phyloP scores from a whole-genome alignment of 2,329 filamentous ascomycete species.

The Fusarium goolgardi region DNA sequence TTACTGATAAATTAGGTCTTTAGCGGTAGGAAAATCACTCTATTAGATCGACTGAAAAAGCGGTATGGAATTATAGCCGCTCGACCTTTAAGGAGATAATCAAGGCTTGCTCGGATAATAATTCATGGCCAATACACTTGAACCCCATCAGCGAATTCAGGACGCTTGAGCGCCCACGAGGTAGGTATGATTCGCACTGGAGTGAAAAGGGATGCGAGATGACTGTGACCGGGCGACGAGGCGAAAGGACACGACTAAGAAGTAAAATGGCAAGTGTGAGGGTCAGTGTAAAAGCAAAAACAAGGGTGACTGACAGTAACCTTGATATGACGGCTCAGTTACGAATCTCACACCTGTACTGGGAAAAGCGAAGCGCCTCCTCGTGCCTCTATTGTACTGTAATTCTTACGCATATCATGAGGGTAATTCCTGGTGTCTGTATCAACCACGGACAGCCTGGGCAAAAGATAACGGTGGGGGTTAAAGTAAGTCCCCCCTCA shows the following conservation, averaged over 20 bases:
- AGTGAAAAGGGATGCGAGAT: conserved; percentile 36
- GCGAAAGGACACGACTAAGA: conserved; percentile 28
- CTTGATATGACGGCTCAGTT: conserved; percentile 28
- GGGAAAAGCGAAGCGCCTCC: conserved; percentile 20
- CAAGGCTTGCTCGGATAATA: conserved; percentile 42
- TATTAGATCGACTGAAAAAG: too few species aligned
- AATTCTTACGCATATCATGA: conserved; percentile 44
- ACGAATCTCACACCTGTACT: conserved; percentile 23
- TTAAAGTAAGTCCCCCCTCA: conserved; percentile 17
- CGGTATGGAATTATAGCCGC: too few species aligned
- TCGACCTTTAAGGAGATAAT: too few species aligned
- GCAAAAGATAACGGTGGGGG: conserved; percentile 41
- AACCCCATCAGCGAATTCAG: conserved; percentile 37
- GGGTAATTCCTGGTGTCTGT: conserved; percentile 39
- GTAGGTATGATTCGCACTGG: conserved; percentile 30
- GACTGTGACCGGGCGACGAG: conserved; percentile 19
- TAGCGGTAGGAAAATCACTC: too few species aligned
- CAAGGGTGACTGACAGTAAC: conserved; percentile 10
- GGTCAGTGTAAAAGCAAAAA: conserved; percentile 10
- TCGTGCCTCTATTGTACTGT: conserved; percentile 3
- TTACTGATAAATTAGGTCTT: too few species aligned
- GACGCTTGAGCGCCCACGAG: conserved; percentile 32
- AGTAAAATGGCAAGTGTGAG: conserved; percentile 3
- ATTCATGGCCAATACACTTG: conserved; percentile 29
- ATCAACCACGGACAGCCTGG: conserved; percentile 24